Evolutionary conservation across 1,139 yeast species (phyloP), one percentile per base, ranked within the genome.

Genomic region (Debaryomyces nepalensis): DNA sequence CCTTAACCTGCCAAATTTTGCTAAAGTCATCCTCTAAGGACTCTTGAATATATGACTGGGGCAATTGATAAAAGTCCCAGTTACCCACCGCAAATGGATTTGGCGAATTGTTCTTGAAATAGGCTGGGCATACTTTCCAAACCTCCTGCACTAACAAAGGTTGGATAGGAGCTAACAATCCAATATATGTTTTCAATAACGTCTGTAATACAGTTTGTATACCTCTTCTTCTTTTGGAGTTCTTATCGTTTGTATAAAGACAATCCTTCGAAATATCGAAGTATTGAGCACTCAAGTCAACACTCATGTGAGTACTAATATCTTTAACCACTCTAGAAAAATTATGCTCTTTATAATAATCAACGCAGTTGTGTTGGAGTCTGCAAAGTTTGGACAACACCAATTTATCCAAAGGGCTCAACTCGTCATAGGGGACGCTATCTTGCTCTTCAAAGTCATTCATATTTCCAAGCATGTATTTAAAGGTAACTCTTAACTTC

Each of bases 141-240:
- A 81, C 91, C 58, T 95, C 98, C 60, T 93, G 98, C 0, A 91
- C 77, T 45, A 90, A 67, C 5, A 87, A 59, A 1, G 99, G 99
- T 29, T 87, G 69, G 0, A 95, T 78, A 1, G 99, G 99, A 0
- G 93, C 76, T 46, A 91, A 61, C 2, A 88, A 63, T 0, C 87
- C 77, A 18, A 82, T 62, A 54, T 90, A 87, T 0, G 82, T 74
- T 36, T 70, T 73, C 26, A 90, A 66, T 10, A 88, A 69, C 49
- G 84, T 78, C 30, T 68, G 61, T 41, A 95, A 70, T 0, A 87
- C 95, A 7, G 87, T 82, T 59, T 87, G 95, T 3, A 85, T 81
- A 3, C 85, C 76, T 45, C 77, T 70, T 47, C 98, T 77, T 26
- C 79, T 74, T 1, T 55, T 39, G 0, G 86, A 77, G 18, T 61